Evolutionary conservation across 352 stramenopile genomes (phyloP), one percentile per base, ranked within the genome.

Genomic region (Phytophthora ohioensis): DNA sequence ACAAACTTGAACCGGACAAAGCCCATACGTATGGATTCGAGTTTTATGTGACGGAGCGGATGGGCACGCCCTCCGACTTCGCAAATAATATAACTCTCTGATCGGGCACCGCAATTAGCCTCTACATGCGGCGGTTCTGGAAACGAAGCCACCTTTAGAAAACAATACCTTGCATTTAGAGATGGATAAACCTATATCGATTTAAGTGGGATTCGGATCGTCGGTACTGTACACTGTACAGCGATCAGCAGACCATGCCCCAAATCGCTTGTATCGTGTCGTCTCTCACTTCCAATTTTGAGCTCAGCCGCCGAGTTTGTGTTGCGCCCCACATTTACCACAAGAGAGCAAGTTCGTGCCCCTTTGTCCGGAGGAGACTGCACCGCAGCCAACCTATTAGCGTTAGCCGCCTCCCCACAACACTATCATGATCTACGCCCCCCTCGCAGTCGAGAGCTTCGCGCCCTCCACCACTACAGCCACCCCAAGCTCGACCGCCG

Each of bases 1-100:
- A 64, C 67, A 74, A 42, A 48, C 13, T 70, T 74, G 67, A 70
- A 74, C 38, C n/a, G 53, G 38, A 58, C 53, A 74, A 47, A 70
- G 39, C 15, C 41, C 31, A 63, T 34, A 32, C 53, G 21, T 48
- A 57, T 27, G 32, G 42, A 27, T 49, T 52, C 51, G 53, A 51
- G 21, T 56, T 73, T 59, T 77, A 74, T 78, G 70, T 78, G 70
- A 78, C 70, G 65, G 55, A 74, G 70, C 65, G 63, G 47, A 74
- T 73, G 64, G 45, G 63, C 53, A 47, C 5, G 4, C 21, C 27
- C 9, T 49, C 13, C 2, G 4, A 34, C 41, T 42, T 67, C 7
- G 1, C 13, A 46, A 71, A 62, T 10, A 13, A 1, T 2, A 55
- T 65, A 51, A 17, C 0, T 1, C 27, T 32, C 9, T 46, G 32